A percentile compares a stretch with the other conserved stretches of the same genome.
Evolutionary conservation across 345 rosid species (phyloP).

Genomic region (Linum tenue): DNA sequence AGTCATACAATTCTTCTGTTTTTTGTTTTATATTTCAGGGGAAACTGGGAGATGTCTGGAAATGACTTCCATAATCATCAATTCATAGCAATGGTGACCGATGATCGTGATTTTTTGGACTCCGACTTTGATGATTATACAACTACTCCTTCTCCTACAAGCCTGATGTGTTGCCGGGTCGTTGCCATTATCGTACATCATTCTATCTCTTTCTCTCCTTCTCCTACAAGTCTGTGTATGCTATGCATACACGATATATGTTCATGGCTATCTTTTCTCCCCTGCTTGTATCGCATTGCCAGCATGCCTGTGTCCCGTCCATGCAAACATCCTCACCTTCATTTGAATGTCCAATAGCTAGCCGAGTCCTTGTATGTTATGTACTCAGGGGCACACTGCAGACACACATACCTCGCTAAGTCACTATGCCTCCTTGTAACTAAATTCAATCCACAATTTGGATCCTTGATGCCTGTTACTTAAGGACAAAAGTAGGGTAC

Average conservation of each 20-base stretch:
- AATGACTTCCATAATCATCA: conserved; percentile 39
- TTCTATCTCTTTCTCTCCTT: conserved; percentile 16
- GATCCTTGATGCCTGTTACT: background rate
- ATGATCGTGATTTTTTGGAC: conserved; percentile 30
- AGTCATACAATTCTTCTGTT: background rate
- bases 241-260: too few relatives aligned
- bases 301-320: too few relatives aligned
- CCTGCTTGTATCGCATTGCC: too few relatives aligned
- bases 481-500: background rate
- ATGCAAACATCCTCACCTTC: too few relatives aligned
- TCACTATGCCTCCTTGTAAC: background rate
- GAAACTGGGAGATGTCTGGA: conserved; percentile 54
- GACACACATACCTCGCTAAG: too few relatives aligned
- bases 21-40: conserved; percentile 25
- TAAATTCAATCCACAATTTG: background rate
- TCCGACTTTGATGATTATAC: conserved; percentile 41
- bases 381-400: too few relatives aligned
- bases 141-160: conserved; percentile 34
- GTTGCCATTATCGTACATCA: conserved; percentile 52
- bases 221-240: background rate
- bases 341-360: too few relatives aligned
- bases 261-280: too few relatives aligned
- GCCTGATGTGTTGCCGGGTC: conserved; percentile 59
- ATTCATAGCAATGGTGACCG: conserved; percentile 36
- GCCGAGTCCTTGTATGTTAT: too few relatives aligned